phyloP scores from a whole-genome alignment of 495 filamentous ascomycete species.

The Lophium mytilinum region DNA sequence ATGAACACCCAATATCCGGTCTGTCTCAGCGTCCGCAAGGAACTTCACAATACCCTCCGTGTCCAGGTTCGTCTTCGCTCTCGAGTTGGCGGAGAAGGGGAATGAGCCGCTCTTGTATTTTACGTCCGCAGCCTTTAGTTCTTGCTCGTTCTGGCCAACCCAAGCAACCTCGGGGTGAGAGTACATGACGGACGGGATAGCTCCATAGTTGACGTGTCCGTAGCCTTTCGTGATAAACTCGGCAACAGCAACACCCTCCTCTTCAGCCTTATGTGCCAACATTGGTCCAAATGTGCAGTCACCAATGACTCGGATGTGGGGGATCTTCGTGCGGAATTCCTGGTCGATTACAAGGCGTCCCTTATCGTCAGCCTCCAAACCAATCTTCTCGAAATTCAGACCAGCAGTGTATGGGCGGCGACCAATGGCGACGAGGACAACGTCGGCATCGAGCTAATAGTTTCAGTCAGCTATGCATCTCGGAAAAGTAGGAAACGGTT shows the following conservation, averaged over 20 bases:
- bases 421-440: constrained; percentile 94
- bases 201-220: constrained; percentile 97
- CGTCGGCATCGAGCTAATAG: constrained; percentile 77
- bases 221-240: constrained; percentile 97
- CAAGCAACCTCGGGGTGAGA: constrained; percentile 97
- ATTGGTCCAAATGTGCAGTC: constrained; percentile 98
- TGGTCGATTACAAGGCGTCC: constrained; percentile 94
- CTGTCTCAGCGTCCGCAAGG: constrained; percentile 91
- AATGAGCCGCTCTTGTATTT: constrained; percentile 88
- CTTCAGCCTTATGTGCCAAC: constrained; percentile 99
- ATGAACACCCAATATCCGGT: constrained; percentile 89
- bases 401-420: constrained; percentile 89
- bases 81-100: constrained; percentile 94
- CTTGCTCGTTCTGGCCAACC: constrained; percentile 97
- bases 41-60: constrained; percentile 97
- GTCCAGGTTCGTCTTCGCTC: constrained; percentile 98
- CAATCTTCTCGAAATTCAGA: constrained; percentile 87
- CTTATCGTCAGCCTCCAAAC: constrained; percentile 85
- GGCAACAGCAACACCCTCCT: constrained; percentile 87
- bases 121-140: constrained; percentile 80
- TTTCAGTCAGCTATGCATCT: background rate
- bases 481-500: no score
- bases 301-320: constrained; percentile 93
- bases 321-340: constrained; percentile 94
- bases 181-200: constrained; percentile 98